Base-by-base conservation (phyloP, 768 basidiomycete species). In the Naganishia randhawae region DNA sequence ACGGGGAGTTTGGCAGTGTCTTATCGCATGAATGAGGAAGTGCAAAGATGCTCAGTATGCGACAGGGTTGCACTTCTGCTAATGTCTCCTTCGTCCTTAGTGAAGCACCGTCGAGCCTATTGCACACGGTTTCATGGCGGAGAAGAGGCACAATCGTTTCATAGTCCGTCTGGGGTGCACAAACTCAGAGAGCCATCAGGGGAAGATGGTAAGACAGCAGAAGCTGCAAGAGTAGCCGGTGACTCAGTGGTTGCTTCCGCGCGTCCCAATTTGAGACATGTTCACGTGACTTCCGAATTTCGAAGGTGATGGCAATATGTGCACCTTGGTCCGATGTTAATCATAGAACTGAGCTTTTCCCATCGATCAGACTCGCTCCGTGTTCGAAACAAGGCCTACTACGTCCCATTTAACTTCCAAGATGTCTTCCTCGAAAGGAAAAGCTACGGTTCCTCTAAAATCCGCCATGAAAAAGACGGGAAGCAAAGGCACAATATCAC, bases 221-320 rank as follows among this genome's bases (percentile, higher is more conserved):
- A n/a, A n/a, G n/a, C n/a, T n/a, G n/a, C n/a, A n/a, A n/a, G 51
- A 10, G 25, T 2, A 16, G 6, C 10, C 39, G 39, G 19, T 29
- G 51, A 14, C 10, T 13, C n/a, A 22, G 45, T 7, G n/a, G 3
- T 61, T 61, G 57, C 8, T 61, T 61, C 57, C 57, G 57, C 54
- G 33, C 33, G 2, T 54, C 2, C 1, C n/a, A n/a, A n/a, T n/a
- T 39, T 61, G 57, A 61, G 41, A 61, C 57, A 61, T 17, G 2
- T 33, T 41, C 57, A 61, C 57, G 57, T 61, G 57, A 61, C 37
- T 25, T 61, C 57, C 33, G 35, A 61, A 61, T 61, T 61, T 61
- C 57, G 45, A 48, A 61, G n/a, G n/a, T n/a, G n/a, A n/a, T n/a
- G n/a, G n/a, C n/a, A n/a, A n/a, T n/a, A n/a, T n/a, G n/a, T n/a